Conservation (phyloP, 2,329 filamentous ascomycete genomes). For the Colletotrichum plurivorum region DNA sequence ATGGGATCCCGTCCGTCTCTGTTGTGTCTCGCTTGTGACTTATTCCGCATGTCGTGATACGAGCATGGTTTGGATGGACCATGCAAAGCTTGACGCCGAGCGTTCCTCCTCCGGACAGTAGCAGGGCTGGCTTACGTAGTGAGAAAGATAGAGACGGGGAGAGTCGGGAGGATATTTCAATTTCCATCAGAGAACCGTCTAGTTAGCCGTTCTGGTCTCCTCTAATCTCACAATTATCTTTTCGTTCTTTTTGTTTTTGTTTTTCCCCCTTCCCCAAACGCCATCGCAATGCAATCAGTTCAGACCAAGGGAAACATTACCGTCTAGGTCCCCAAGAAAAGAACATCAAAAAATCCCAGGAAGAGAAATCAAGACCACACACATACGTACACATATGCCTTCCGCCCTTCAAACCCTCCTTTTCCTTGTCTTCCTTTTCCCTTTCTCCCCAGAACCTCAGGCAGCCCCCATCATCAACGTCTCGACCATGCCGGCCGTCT, state of each 20-base stretch:
- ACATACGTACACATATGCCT: too few species aligned
- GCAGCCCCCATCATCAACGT: constrained; percentile 68
- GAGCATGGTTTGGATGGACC: too few species aligned
- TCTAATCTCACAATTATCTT: not conserved
- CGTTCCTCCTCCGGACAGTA: too few species aligned
- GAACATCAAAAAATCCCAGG: not conserved
- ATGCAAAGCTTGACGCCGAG: too few species aligned
- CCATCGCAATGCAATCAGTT: constrained; percentile 58
- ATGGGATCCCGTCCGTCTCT: too few species aligned
- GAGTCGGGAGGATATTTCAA: not conserved
- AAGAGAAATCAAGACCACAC: not conserved
- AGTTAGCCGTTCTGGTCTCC: not conserved
- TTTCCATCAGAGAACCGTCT: not conserved
- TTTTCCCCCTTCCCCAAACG: constrained; percentile 34
- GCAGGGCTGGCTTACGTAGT: too few species aligned
- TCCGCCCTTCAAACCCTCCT: not conserved
- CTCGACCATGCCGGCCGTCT: constrained; percentile 90
- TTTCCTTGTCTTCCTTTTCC: constrained; percentile 1
- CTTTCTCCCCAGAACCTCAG: constrained; percentile 16
- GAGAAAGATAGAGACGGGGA: not conserved
- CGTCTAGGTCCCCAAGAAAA: constrained; percentile 32
- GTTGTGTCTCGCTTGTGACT: too few species aligned
- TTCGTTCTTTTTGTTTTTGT: not conserved
- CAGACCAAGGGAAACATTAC: constrained; percentile 23
- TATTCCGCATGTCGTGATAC: too few species aligned